Conservation (phyloP, 768 basidiomycete species). For the Suillus hirtellus region DNA sequence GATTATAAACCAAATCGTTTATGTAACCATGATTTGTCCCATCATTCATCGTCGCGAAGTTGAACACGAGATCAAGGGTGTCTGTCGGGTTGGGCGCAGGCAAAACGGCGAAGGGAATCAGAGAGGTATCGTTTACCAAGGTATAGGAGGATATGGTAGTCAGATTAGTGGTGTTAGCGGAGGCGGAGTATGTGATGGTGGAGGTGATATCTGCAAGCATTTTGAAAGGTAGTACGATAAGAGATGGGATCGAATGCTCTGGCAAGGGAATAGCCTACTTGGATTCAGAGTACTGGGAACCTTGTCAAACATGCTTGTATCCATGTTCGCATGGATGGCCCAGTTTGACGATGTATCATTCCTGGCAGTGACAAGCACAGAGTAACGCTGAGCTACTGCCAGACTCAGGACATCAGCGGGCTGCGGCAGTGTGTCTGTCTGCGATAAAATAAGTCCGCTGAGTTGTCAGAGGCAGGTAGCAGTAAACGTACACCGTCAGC, state of each 20-base stretch:
- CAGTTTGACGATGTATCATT: constrained; percentile 86
- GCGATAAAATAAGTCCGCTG: constrained; percentile 5
- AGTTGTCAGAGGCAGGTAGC: not conserved
- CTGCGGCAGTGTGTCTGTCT: constrained; percentile 78
- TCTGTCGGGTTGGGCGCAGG: constrained; percentile 53
- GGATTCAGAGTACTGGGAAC: constrained; percentile 72
- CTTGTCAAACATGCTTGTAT: constrained; percentile 84
- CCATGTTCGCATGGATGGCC: constrained; percentile 90
- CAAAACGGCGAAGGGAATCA: constrained; percentile 61
- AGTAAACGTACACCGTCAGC: constrained; percentile 67
- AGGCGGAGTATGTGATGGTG: constrained; percentile 71
- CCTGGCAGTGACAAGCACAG: constrained; percentile 86
- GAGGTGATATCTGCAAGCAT: constrained; percentile 69
- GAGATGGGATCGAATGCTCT: not conserved
- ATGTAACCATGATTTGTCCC: constrained; percentile 85
- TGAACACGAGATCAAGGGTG: constrained; percentile 68
- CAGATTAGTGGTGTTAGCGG: constrained; percentile 50
- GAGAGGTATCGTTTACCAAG: constrained; percentile 62
- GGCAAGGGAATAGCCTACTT: constrained; percentile 47
- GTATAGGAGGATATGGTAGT: constrained; percentile 58
- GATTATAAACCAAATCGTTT: constrained; percentile 67
- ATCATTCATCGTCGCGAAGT: constrained; percentile 83
- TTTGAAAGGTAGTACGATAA: constrained; percentile 1
- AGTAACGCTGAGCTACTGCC: constrained; percentile 91
- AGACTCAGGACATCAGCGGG: constrained; percentile 72